Evolutionary conservation across 371 early-diverging fungal genomes (phyloP).

Genomic region (Mortierella sp.): DNA sequence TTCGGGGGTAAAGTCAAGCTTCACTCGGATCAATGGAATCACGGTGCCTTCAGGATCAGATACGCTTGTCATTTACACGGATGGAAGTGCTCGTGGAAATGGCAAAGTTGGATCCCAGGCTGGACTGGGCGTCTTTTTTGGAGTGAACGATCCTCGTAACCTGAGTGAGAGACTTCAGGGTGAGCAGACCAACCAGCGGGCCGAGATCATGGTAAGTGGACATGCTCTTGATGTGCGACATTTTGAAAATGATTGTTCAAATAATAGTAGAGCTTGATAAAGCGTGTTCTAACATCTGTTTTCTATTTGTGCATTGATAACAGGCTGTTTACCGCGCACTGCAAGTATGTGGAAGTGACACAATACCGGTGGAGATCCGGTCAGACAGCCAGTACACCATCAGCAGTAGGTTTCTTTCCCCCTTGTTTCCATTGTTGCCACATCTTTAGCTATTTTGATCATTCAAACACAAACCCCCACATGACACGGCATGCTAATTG

Average conservation of each 20-base stretch:
- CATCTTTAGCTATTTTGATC: not conserved
- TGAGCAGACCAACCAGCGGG: conserved; percentile 88
- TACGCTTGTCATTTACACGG: conserved; percentile 75
- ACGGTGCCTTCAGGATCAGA: conserved; percentile 30
- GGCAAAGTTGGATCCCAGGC: conserved; percentile 74
- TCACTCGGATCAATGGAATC: conserved; percentile 23
- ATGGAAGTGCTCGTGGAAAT: conserved; percentile 83
- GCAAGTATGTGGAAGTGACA: conserved; percentile 60
- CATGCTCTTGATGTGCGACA: not conserved
- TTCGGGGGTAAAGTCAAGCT: conserved; percentile 17
- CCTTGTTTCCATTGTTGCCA: not conserved
- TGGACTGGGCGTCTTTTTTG: conserved; percentile 91
- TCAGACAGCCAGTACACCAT: conserved; percentile 84
- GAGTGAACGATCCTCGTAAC: conserved; percentile 80
- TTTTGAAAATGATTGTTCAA: not conserved
- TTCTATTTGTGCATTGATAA: not conserved
- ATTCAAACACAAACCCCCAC: not conserved
- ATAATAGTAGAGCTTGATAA: not conserved
- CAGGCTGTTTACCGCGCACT: conserved; percentile 81
- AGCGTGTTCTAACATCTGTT: conserved; percentile 8
- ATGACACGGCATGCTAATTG: not conserved
- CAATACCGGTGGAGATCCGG: conserved; percentile 62
- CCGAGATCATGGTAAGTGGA: conserved; percentile 75
- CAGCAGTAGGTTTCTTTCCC: conserved; percentile 59
- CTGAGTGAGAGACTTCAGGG: conserved; percentile 74